Evolutionary conservation across 768 basidiomycete genomes (phyloP), one percentile per base, ranked within the genome.

Genomic region (Collybia sp.): DNA sequence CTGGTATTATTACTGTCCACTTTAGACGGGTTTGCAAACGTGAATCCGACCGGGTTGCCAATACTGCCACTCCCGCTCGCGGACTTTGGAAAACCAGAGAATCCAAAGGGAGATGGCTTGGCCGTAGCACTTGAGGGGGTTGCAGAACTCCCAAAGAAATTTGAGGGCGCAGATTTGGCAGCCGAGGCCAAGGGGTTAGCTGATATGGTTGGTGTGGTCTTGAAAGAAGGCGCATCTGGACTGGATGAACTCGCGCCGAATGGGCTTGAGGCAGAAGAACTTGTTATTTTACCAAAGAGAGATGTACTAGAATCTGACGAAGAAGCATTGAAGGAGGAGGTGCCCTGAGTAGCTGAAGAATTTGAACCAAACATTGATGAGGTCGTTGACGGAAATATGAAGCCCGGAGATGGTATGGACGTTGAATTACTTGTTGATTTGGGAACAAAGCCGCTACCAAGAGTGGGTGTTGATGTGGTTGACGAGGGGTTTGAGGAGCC

Each of bases 31-130:
- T 59, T 67, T 12, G 72, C 77, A 53, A 79, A 85, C 8, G 70
- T 71, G 51, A 84, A 84, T 5, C 82, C 82, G 6, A 83, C 78
- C 6, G 82, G 77, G 55, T 81, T 83, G 1, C 83, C 80, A 15
- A 83, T 70, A 53, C 71, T 79, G 44, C 79, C 79, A 12, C 52
- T 43, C 40, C 50, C 59, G 43, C 55, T 62, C 50, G 48, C 60
- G 53, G 59, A 51, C 38, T 63, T 67, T 18, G 61, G 60, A 41
- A 68, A 67, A 3, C 57, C 55, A 13, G 61, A 61, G 40, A 68
- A 67, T 3, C 58, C 56, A n/a, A 60, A 61, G 41, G 69, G 68
- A 1, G 55, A 58, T 25, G 58, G 56, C 40, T 63, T 62, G 1
- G 62, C 25, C 31, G 47, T 44, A 8, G 55, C 37, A 40, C 60